Conservation (phyloP, 2,329 filamentous ascomycete species). For the Stachybotrys elegans region DNA sequence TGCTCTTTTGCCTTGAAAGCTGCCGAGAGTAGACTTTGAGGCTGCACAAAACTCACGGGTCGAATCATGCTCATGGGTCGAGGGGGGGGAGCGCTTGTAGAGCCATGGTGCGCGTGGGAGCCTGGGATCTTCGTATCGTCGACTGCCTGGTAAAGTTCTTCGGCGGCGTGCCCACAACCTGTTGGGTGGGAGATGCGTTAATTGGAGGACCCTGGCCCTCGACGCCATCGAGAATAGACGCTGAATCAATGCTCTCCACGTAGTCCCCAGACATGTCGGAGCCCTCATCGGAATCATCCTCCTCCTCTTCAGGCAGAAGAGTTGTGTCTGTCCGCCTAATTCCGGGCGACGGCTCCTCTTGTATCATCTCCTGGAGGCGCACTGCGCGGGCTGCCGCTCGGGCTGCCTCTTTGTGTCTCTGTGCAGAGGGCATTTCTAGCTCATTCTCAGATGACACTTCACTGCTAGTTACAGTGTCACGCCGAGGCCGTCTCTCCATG, state of each 20-base stretch:
- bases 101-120: conserved; percentile 49
- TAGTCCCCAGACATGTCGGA: conserved; percentile 63
- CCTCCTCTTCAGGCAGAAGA: conserved; percentile 51
- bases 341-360: conserved; percentile 31
- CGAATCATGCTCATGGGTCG: conserved; percentile 60
- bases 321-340: conserved; percentile 42
- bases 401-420: conserved; percentile 57
- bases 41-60: conserved; percentile 62
- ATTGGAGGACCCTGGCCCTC: conserved; percentile 54
- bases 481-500: conserved; percentile 62
- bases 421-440: conserved; percentile 61
- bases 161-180: conserved; percentile 60
- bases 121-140: conserved; percentile 57
- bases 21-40: conserved; percentile 66
- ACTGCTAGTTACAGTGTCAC: conserved; percentile 76
- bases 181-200: conserved; percentile 47
- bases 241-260: conserved; percentile 63
- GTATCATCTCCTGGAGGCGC: conserved; percentile 31
- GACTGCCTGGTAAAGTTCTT: conserved; percentile 56
- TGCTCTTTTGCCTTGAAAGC: conserved; percentile 68
- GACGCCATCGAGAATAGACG: conserved; percentile 63
- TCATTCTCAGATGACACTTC: conserved; percentile 82
- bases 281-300: conserved; percentile 56
- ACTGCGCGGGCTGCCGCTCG: conserved; percentile 45
- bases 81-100: conserved; percentile 67